Conservation (phyloP, 116 monocot genomes). For the Zostera marina region DNA sequence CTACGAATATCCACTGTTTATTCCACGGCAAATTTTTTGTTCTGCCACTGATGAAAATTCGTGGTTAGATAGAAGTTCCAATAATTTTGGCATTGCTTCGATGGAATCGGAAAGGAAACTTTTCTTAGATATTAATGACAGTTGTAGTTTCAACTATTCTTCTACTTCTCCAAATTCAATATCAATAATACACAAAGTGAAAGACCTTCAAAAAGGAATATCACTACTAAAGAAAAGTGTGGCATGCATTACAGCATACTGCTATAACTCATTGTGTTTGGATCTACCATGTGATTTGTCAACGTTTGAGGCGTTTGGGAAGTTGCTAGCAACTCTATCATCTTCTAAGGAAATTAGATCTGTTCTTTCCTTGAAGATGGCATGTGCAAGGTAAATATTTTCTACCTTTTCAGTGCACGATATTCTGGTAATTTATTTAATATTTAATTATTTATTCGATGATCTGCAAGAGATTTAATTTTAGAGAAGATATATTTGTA, state of each 20-base stretch:
- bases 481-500: too few relatives aligned
- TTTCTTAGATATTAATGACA: conserved; percentile 30
- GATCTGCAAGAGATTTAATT: background rate
- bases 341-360: conserved; percentile 59
- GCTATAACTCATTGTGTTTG: conserved; percentile 60
- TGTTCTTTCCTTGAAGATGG: conserved; percentile 38
- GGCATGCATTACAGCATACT: conserved; percentile 78
- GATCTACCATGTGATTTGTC: conserved; percentile 67
- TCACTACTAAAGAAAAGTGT: conserved; percentile 91
- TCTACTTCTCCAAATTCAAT: conserved; percentile 54
- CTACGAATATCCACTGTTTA: conserved; percentile 86
- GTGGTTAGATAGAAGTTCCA: conserved; percentile 69
- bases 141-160: conserved; percentile 49
- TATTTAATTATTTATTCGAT: background rate
- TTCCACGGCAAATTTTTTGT: conserved; percentile 67
- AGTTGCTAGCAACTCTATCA: conserved; percentile 58
- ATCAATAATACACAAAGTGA: conserved; percentile 47
- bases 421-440: background rate
- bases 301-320: conserved; percentile 92
- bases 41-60: conserved; percentile 60
- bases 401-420: background rate
- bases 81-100: conserved; percentile 79
- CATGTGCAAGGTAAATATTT: conserved; percentile 43
- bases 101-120: conserved; percentile 64
- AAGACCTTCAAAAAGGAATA: conserved; percentile 91